phyloP scores from a whole-genome alignment of 352 stramenopile species.

The Globisporangium radiosum region DNA sequence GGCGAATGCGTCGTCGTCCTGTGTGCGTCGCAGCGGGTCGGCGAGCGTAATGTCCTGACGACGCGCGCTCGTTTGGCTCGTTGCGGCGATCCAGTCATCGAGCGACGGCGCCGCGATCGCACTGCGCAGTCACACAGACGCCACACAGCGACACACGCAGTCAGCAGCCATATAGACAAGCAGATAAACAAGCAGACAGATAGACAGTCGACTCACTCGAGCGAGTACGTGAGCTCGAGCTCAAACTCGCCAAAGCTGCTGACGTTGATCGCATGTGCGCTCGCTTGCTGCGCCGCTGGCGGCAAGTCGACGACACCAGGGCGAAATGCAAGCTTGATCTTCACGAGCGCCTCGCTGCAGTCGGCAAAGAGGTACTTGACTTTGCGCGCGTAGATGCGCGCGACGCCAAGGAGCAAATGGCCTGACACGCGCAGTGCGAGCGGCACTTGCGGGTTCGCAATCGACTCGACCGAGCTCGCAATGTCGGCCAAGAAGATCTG shows the following conservation, averaged over 20 bases:
- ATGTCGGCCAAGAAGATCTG: conserved; percentile 99
- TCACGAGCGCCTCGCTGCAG: conserved; percentile 98
- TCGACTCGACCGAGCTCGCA: conserved; percentile 92
- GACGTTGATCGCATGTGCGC: conserved; percentile 75
- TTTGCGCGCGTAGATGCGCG: conserved; percentile 98
- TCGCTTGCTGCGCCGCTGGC: conserved; percentile 52
- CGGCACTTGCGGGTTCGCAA: conserved; percentile 95
- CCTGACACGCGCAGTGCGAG: conserved; percentile 96
- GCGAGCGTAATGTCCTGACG: conserved; percentile 83
- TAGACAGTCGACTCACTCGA: conserved; percentile 48
- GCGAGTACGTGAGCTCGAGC: conserved; percentile 74
- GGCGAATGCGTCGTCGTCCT: conserved; percentile 41
- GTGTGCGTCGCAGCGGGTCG: conserved; percentile 44
- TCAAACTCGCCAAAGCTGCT: conserved; percentile 84
- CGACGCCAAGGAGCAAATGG: conserved; percentile 97
- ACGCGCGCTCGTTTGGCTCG: conserved; percentile 69
- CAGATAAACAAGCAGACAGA: background rate
- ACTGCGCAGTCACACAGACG: conserved; percentile 18
- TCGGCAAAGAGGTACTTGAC: conserved; percentile 98
- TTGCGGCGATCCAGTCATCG: conserved; percentile 75
- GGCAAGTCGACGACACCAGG: conserved; percentile 78
- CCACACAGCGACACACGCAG: background rate
- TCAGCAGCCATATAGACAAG: background rate
- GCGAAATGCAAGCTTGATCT: conserved; percentile 97
- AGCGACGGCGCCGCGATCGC: conserved; percentile 54